These are phyloP conservation scores for Inosperma sp. DNA, from an alignment of 768 basidiomycete genomes.

Conservation along the genomic window DNA sequence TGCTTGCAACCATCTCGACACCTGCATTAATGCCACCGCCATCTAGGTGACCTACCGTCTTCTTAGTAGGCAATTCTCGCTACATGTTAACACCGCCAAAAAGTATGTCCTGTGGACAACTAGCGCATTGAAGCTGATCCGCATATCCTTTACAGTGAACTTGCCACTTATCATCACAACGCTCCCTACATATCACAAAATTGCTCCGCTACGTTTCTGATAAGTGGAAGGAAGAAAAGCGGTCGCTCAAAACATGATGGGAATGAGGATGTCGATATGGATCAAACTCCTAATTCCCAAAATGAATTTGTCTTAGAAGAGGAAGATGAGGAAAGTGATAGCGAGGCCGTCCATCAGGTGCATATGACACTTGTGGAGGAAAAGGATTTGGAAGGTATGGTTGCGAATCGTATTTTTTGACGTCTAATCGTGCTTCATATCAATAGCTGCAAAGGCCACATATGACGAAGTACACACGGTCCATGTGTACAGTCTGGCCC, in stretches of 20 bases:
- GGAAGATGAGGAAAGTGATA: constrained; percentile 33
- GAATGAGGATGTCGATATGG: constrained; percentile 22
- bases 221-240: constrained; percentile 43
- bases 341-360: constrained; percentile 42
- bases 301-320: constrained; percentile 28
- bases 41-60: constrained; percentile 76
- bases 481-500: constrained; percentile 70
- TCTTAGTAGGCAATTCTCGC: constrained; percentile 61
- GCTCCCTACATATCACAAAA: constrained; percentile 38
- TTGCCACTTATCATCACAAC: constrained; percentile 52
- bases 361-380: constrained; percentile 60
- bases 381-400: constrained; percentile 59
- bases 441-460: constrained; percentile 49
- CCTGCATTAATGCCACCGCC: neutral
- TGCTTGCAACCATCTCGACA: neutral
- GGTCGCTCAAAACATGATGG: neutral
- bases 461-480: constrained; percentile 51
- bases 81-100: constrained; percentile 78
- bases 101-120: constrained; percentile 44
- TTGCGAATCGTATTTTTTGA: neutral
- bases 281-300: constrained; percentile 16
- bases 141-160: constrained; percentile 43
- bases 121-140: neutral
- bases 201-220: constrained; percentile 63
- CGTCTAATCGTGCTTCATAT: constrained; percentile 1